phyloP scores from a whole-genome alignment of 495 filamentous ascomycete species.

The Penicillium coffeae region DNA sequence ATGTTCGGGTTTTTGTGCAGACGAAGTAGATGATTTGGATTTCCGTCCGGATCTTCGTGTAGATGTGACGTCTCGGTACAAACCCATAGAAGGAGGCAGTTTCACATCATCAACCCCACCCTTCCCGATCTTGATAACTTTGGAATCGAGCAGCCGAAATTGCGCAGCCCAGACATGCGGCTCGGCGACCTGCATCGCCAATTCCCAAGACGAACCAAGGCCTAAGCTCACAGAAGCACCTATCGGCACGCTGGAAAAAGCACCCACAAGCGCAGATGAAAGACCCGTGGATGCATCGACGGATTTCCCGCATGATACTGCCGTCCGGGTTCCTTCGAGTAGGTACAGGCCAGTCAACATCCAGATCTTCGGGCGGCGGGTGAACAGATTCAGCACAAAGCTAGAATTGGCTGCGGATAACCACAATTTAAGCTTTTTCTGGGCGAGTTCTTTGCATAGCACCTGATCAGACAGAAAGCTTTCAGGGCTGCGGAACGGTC shows the following conservation, averaged over 20 bases:
- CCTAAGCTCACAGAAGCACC: conserved; percentile 23
- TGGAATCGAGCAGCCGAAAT: conserved; percentile 21
- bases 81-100: conserved; percentile 13
- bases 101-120: conserved; percentile 10
- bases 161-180: conserved; percentile 30
- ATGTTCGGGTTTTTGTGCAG: no score
- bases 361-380: conserved; percentile 27
- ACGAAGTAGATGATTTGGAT: no score
- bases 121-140: conserved; percentile 16
- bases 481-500: conserved; percentile 15
- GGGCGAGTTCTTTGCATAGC: conserved; percentile 12
- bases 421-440: conserved; percentile 23
- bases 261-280: conserved; percentile 19
- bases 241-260: conserved; percentile 19
- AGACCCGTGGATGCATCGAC: conserved; percentile 15
- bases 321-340: conserved; percentile 15
- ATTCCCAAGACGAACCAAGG: conserved; percentile 17
- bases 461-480: conserved; percentile 16
- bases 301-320: conserved; percentile 14
- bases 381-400: conserved; percentile 22
- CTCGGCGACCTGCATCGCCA: conserved; percentile 23
- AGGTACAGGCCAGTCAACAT: conserved; percentile 22
- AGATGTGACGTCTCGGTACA: conserved; percentile 26
- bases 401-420: conserved; percentile 21
- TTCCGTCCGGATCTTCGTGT: no score